Conservation (phyloP, 2,329 filamentous ascomycete species). For the Aureobasidium namibiae region DNA sequence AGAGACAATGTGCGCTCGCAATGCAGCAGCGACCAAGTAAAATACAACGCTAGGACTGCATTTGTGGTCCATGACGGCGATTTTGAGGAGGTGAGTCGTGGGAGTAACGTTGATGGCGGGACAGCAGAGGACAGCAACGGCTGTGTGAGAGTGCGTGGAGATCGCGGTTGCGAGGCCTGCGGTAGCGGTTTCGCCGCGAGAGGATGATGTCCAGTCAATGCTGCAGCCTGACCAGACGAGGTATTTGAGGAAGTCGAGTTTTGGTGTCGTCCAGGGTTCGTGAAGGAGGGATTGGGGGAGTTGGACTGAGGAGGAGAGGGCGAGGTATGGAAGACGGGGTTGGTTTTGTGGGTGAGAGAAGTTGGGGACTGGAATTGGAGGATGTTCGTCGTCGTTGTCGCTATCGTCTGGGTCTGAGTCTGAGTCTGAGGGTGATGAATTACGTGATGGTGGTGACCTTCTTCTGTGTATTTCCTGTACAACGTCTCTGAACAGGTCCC, state of each 20-base stretch:
- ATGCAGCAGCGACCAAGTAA: conserved; percentile 17
- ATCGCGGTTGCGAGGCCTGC: conserved; percentile 24
- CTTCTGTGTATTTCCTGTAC: background rate
- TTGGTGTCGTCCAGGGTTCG: conserved; percentile 22
- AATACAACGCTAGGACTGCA: conserved; percentile 23
- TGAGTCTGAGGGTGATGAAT: conserved; percentile 15
- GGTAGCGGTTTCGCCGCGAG: conserved; percentile 21
- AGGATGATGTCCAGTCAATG: conserved; percentile 13
- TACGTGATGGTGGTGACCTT: conserved; percentile 13
- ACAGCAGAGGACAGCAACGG: conserved; percentile 19
- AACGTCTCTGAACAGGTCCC: conserved; percentile 24
- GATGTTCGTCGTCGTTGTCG: background rate
- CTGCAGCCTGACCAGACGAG: conserved; percentile 9
- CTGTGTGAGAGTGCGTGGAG: conserved; percentile 16
- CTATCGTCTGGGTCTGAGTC: background rate
- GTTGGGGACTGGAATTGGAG: background rate
- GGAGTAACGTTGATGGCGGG: conserved; percentile 17
- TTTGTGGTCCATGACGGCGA: conserved; percentile 25
- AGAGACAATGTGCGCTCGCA: conserved; percentile 10
- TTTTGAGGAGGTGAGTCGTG: conserved; percentile 21
- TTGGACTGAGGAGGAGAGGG: conserved; percentile 6
- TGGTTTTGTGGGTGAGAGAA: conserved; percentile 14
- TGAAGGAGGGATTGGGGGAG: conserved; percentile 15
- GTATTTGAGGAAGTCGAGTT: conserved; percentile 18
- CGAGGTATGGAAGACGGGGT: conserved; percentile 18